These are phyloP conservation scores for Pythium apleroticum DNA, from an alignment of 352 stramenopile genomes.

Conservation along the genomic window DNA sequence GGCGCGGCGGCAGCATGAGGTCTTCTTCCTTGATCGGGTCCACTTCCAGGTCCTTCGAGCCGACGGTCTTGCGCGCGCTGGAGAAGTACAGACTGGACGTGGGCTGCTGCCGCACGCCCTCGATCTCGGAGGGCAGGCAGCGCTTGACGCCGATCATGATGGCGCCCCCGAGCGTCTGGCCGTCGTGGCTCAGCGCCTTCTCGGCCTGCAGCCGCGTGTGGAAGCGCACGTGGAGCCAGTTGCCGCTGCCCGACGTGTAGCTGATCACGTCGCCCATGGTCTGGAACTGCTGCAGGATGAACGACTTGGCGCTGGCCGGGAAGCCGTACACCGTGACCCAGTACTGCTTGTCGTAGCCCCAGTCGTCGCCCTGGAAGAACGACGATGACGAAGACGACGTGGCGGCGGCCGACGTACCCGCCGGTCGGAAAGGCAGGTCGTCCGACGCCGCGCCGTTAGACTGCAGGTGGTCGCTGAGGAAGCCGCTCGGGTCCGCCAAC, in stretches of 20 bases:
- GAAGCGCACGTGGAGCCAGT: constrained; percentile 84
- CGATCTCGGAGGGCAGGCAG: constrained; percentile 67
- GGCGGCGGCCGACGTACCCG: constrained; percentile 11
- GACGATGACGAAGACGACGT: constrained; percentile 40
- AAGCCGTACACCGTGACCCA: constrained; percentile 86
- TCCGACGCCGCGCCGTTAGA: constrained; percentile 7
- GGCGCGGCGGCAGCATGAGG: constrained; percentile 78
- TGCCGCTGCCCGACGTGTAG: constrained; percentile 61
- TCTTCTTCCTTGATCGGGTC: constrained; percentile 70
- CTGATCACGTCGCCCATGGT: constrained; percentile 70
- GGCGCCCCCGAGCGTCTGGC: constrained; percentile 51
- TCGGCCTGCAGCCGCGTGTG: constrained; percentile 77
- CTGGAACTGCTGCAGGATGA: constrained; percentile 79
- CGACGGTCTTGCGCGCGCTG: constrained; percentile 38
- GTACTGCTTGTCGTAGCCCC: constrained; percentile 80
- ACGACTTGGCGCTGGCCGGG: constrained; percentile 53
- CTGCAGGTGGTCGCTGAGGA: constrained; percentile 33
- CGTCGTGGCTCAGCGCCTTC: constrained; percentile 75
- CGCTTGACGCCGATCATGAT: constrained; percentile 86
- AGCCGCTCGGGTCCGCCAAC: constrained; percentile 42
- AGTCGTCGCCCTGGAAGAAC: constrained; percentile 64
- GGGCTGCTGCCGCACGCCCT: constrained; percentile 53
- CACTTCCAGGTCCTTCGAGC: constrained; percentile 59
- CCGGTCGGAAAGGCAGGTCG: constrained; percentile 19
- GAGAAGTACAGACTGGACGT: constrained; percentile 55